Evolutionary conservation across 106 monocot genomes (phyloP), one percentile per base, ranked within the genome.

Genomic region (Acorus calamus): DNA sequence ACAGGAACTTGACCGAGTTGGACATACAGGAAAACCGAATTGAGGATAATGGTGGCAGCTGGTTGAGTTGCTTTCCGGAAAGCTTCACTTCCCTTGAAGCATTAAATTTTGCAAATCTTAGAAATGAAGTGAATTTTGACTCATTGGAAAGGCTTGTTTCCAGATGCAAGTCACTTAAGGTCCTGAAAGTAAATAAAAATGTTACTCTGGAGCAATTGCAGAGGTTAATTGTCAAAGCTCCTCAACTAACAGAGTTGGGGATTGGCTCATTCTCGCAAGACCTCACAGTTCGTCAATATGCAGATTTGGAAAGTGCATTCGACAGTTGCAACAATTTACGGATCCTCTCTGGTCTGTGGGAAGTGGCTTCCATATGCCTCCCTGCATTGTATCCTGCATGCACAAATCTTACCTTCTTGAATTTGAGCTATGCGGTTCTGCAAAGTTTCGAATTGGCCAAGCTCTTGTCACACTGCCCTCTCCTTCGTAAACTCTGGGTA

Each of bases 1-100:
- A 8, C 64, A 87, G 87, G 75, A 72, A 62, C 47, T 60, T 89
- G 58, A 78, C 59, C 55, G 84, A 82, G 68, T 66, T 84, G 44
- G 89, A 89, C 55, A 63, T 84, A 57, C 82, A 82, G 58, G 89
- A 89, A 57, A 77, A 71, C 66, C 81, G 60, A 28, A 68, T 89
- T 52, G 82, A 85, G 45, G 82, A 84, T 46, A 57, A 59, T 65
- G 78, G 88, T 57, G 64, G 71, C 14, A 60, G 69, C 55, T 84
- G 88, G 88, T 56, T 89, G 3, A 81, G 68, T 57, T 78, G 72
- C 73, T 89, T 89, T 64, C 79, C 81, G 7, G 85, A 89, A 42
- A 69, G 60, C 42, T 77, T 73, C 64, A 85, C 81, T 5, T 79
- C 84, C 11, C 58, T 88, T 12, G 76, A 76, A 60, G 65, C 71